Evolutionary conservation across 495 filamentous ascomycete genomes (phyloP).

Genomic region (Usnea hakonensis): DNA sequence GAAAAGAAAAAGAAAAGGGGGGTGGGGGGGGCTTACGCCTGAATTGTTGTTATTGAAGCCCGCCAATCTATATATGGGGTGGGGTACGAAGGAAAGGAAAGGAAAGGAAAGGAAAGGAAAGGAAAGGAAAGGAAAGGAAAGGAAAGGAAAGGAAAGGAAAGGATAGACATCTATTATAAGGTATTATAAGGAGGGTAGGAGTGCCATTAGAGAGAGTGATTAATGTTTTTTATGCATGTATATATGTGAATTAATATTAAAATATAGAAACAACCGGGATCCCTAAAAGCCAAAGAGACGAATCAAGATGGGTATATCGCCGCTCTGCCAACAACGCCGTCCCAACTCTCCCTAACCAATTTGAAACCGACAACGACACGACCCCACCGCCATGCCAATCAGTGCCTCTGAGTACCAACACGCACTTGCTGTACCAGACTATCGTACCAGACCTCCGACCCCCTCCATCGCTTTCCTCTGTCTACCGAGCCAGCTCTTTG

Average conservation of each 20-base stretch:
- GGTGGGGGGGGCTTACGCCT: too few species aligned
- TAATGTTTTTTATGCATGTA: neutral
- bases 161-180: too few species aligned
- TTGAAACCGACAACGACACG: neutral
- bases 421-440: neutral
- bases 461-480: constrained; percentile 68
- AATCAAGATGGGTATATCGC: neutral
- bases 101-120: too few species aligned
- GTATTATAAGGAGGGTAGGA: too few species aligned
- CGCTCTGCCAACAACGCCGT: neutral
- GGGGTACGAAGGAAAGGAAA: too few species aligned
- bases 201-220: too few species aligned
- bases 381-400: neutral
- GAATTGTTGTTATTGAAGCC: too few species aligned
- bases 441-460: constrained; percentile 15
- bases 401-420: neutral
- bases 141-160: too few species aligned
- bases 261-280: neutral
- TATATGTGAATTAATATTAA: neutral
- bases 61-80: too few species aligned
- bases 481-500: constrained; percentile 84
- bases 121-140: too few species aligned
- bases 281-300: neutral
- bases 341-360: neutral
- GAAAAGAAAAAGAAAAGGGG: too few species aligned